Base-by-base conservation (phyloP, 768 basidiomycete genomes). In the Cyclocybe cylindracea region DNA sequence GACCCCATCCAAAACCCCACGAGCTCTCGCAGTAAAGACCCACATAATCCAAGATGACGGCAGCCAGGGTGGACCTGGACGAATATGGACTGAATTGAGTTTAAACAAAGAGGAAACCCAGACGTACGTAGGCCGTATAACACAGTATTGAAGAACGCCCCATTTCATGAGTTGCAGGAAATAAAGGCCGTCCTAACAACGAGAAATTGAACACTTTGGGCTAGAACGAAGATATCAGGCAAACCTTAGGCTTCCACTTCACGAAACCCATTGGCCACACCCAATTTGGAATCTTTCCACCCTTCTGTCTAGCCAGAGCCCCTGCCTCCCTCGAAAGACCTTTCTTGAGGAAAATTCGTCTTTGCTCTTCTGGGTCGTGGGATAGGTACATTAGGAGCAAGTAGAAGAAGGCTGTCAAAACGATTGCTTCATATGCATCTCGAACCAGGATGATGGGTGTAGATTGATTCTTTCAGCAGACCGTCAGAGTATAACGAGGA, bases 371-470 rank as follows among this genome's bases (percentile, higher is more conserved):
- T 4, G 74, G 64, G 56, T 85, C 77, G 39, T 80, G 83, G 0
- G 86, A 87, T 10, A 91, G 67, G 70, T 89, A 91, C 51, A 75
- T 76, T 45, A 91, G 73, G 29, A 92, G 76, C 32, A 92, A 77
- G 61, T 88, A 89, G 69, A 92, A 90, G 74, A 91, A 91, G 2
- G 87, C 75, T 0, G 84, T 86, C 53, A 92, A 71, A 10, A 90
- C 84, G 36, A 85, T 81, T 9, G 87, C 81, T 72, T 91, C 89
- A 66, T 90, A 91, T 55, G 80, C 78, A 62, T 90, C 89, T 40
- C 88, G 79, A 46, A 88, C 66, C 40, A 91, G 78, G 38, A 89
- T 77, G 24, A 88, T 69, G 3, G 86, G 84, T 0, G 87, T 85
- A 1, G 88, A 78, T 49, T 88, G 79, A 53, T 86, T 82, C 82